A percentile compares a stretch with the other conserved stretches of the same genome.
These are phyloP conservation scores for Colletotrichum tropicicola DNA, from an alignment of 2,329 filamentous ascomycete species.

Conservation along the genomic window DNA sequence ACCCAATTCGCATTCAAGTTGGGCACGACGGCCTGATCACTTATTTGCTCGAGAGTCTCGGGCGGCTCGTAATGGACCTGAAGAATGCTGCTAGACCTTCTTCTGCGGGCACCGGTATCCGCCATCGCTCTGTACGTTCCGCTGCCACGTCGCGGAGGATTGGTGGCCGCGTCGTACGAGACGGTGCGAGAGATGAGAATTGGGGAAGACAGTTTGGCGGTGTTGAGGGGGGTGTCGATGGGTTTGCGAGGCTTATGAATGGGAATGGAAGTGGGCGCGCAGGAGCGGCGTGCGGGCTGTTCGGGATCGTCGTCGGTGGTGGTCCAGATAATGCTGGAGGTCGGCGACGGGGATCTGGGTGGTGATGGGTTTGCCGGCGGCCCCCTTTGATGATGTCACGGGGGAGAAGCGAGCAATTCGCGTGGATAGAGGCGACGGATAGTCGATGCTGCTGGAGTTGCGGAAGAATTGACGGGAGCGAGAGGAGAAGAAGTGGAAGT, in stretches of 20 bases:
- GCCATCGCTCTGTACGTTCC: constrained; percentile 67
- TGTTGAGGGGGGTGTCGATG: constrained; percentile 60
- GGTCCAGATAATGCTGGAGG: constrained; percentile 16
- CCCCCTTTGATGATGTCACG: constrained; percentile 31
- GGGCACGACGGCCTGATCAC: constrained; percentile 91
- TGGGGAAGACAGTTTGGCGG: constrained; percentile 96
- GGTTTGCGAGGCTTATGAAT: constrained; percentile 33
- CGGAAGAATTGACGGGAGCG: constrained; percentile 22
- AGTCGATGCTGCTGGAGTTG: constrained; percentile 1
- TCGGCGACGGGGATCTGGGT: neutral
- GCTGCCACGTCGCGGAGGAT: constrained; percentile 71
- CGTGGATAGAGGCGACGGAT: neutral
- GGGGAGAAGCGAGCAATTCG: constrained; percentile 12
- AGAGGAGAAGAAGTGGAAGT: constrained; percentile 21
- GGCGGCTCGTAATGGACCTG: constrained; percentile 95
- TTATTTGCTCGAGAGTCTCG: constrained; percentile 97
- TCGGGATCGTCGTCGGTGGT: constrained; percentile 16
- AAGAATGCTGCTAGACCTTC: constrained; percentile 93
- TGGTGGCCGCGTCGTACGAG: constrained; percentile 87
- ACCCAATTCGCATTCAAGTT: constrained; percentile 99
- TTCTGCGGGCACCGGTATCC: constrained; percentile 78
- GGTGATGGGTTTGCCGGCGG: constrained; percentile 5
- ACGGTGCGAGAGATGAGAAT: constrained; percentile 88
- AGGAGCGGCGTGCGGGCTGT: constrained; percentile 2
- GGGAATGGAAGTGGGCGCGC: constrained; percentile 12